phyloP scores from a whole-genome alignment of 106 monocot genomes.

The Narthecium ossifragum region DNA sequence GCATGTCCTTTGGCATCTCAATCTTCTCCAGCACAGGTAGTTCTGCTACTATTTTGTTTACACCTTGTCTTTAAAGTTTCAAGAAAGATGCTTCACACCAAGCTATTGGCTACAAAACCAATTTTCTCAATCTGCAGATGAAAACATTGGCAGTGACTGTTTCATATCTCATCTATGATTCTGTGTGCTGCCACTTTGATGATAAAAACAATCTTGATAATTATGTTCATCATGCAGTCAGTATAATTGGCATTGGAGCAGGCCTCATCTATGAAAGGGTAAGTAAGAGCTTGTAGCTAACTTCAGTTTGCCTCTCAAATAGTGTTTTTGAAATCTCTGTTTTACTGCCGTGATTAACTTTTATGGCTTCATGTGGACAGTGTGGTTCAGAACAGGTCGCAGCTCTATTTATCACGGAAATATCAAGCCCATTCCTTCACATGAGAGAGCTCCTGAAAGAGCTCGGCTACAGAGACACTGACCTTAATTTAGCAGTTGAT shows the following conservation, averaged over 20 bases:
- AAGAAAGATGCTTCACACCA: not conserved
- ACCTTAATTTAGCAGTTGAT: conserved; percentile 43
- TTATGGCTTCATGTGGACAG: conserved; percentile 11
- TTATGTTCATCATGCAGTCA: conserved; percentile 49
- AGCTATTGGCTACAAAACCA: no score
- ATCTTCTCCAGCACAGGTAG: conserved; percentile 48
- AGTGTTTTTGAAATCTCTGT: not conserved
- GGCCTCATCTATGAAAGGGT: conserved; percentile 57
- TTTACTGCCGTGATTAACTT: not conserved
- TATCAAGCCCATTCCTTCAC: conserved; percentile 70
- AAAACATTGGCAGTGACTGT: conserved; percentile 44
- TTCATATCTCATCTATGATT: conserved; percentile 64
- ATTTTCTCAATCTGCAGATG: conserved; percentile 43
- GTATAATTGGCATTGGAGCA: conserved; percentile 55
- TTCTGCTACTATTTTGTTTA: not conserved
- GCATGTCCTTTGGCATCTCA: conserved; percentile 40
- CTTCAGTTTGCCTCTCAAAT: not conserved
- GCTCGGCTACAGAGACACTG: conserved; percentile 49
- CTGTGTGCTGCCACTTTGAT: conserved; percentile 31
- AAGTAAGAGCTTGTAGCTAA: not conserved
- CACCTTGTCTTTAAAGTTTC: not conserved
- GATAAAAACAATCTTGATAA: conserved; percentile 34
- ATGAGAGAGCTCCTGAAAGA: conserved; percentile 64
- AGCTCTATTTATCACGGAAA: conserved; percentile 47
- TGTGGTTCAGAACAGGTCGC: conserved; percentile 68